These are phyloP conservation scores for Chiua virens DNA, from an alignment of 768 basidiomycete species.

Conservation along the genomic window DNA sequence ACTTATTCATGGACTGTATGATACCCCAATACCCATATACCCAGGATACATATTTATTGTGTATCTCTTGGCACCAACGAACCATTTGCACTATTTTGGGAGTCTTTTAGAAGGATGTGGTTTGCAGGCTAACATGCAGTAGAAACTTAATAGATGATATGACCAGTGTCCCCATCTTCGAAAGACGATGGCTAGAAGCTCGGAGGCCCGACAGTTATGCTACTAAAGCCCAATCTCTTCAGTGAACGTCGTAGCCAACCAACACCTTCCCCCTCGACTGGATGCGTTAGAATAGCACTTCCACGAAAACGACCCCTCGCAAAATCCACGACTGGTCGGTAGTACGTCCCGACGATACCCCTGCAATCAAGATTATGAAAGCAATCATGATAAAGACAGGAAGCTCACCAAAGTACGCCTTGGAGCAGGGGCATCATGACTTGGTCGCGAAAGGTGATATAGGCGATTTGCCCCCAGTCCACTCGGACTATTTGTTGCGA, in stretches of 20 bases:
- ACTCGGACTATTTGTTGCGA: conserved; percentile 42
- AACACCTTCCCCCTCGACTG: conserved; percentile 31
- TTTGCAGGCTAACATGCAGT: no score
- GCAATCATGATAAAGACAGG: neutral
- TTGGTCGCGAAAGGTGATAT: conserved; percentile 69
- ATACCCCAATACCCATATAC: conserved; percentile 2
- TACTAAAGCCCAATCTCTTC: conserved; percentile 30
- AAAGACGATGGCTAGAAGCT: conserved; percentile 12
- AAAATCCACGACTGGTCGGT: conserved; percentile 28
- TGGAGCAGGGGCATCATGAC: conserved; percentile 66
- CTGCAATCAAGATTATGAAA: conserved; percentile 13
- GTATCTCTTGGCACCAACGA: no score
- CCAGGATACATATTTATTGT: neutral
- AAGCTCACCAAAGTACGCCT: conserved; percentile 61
- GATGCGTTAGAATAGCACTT: conserved; percentile 6
- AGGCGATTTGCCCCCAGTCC: conserved; percentile 58
- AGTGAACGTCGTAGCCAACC: conserved; percentile 31
- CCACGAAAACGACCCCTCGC: conserved; percentile 19
- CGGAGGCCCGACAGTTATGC: conserved; percentile 27
- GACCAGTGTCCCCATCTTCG: neutral
- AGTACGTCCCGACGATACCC: conserved; percentile 33
- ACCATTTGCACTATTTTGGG: no score
- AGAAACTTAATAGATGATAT: no score
- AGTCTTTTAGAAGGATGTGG: no score
- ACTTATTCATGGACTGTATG: neutral